Evolutionary conservation across 2,329 filamentous ascomycete genomes (phyloP).

Genomic region (Microdochium bolleyi): DNA sequence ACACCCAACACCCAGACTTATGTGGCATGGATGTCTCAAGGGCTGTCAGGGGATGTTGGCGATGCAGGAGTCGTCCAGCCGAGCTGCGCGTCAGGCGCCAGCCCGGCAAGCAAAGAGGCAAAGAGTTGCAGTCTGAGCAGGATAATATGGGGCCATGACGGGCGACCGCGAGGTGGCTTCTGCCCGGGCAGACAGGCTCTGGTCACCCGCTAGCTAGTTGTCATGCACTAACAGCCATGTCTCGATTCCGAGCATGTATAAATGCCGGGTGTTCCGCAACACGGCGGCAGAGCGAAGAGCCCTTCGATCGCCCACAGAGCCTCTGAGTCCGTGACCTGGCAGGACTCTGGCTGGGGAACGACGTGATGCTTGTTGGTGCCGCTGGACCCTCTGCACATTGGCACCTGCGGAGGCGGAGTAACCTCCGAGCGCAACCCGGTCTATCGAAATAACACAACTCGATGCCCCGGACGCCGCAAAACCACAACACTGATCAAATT

Average conservation of each 20-base stretch:
- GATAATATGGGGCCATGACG: background rate
- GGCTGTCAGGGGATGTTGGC: no score
- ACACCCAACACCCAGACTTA: no score
- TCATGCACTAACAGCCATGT: background rate
- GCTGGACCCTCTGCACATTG: background rate
- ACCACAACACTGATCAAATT: background rate
- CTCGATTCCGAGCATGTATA: no score
- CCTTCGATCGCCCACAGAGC: no score
- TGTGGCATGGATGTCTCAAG: no score
- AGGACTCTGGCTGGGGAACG: no score
- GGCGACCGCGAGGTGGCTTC: background rate
- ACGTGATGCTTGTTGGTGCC: no score
- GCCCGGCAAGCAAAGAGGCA: background rate
- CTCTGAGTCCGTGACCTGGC: no score
- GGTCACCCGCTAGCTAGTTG: background rate
- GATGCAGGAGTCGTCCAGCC: no score
- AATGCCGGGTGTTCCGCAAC: no score
- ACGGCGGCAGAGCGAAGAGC: no score
- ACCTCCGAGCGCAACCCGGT: background rate
- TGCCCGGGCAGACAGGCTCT: background rate
- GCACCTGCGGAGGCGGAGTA: background rate
- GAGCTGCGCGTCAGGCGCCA: no score
- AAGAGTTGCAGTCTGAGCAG: background rate
- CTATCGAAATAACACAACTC: background rate
- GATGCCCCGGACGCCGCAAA: background rate